Percentiles rank a stretch among this genome's conserved stretches.
phyloP scores from a whole-genome alignment of 2,329 filamentous ascomycete genomes.

The Penicillium aurantiogriseum region DNA sequence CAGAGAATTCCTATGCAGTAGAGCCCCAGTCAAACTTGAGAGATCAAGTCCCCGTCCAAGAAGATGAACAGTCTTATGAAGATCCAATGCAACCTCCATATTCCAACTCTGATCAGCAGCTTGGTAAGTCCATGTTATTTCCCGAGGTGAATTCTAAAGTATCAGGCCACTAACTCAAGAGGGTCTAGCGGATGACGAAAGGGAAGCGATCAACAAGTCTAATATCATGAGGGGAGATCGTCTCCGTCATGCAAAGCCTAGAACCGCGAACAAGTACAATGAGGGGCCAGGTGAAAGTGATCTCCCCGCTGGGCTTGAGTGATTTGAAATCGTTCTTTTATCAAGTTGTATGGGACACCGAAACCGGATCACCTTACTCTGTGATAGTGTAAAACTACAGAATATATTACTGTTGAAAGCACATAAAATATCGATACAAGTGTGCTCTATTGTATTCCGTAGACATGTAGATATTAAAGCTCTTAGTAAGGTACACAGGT shows the following conservation, averaged over 20 bases:
- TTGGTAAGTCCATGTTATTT: conserved; percentile 25
- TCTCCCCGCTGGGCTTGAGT: conserved; percentile 9
- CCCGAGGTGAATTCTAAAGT: background rate
- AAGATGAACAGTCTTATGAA: conserved; percentile 25
- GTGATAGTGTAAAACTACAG: background rate
- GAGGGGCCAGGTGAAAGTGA: conserved; percentile 24
- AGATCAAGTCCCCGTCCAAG: conserved; percentile 24
- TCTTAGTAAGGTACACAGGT: no score
- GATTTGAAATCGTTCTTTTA: background rate
- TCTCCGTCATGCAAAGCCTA: conserved; percentile 26
- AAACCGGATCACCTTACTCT: background rate
- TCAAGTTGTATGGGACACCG: background rate
- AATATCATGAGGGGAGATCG: conserved; percentile 26
- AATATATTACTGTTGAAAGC: background rate
- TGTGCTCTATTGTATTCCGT: background rate
- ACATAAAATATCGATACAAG: background rate
- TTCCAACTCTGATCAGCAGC: conserved; percentile 27
- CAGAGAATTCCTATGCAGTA: conserved; percentile 25
- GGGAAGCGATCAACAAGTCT: conserved; percentile 20
- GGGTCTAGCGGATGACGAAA: conserved; percentile 19
- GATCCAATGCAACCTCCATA: conserved; percentile 32
- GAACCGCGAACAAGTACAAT: conserved; percentile 20
- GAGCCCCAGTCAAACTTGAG: conserved; percentile 19
- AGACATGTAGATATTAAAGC: background rate
- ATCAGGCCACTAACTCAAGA: background rate